These are phyloP conservation scores for Venturia pyrina DNA, from an alignment of 2,329 filamentous ascomycete genomes.

Conservation along the genomic window DNA sequence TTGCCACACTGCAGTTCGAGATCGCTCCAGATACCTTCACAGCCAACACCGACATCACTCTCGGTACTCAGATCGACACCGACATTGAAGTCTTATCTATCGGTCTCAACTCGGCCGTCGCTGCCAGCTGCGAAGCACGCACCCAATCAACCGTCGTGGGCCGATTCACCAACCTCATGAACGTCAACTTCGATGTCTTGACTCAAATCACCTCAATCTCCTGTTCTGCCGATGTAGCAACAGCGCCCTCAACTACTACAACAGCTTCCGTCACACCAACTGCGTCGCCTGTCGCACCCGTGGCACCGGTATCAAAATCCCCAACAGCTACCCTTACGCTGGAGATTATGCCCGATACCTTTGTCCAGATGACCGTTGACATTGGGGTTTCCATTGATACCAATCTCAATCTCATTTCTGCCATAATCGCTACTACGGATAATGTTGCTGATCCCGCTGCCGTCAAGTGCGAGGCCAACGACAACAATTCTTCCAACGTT, in stretches of 20 bases:
- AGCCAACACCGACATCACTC: not conserved
- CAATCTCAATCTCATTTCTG: not conserved
- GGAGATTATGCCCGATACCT: not conserved
- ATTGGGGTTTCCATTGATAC: slow-evolving; percentile 3
- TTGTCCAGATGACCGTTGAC: not conserved
- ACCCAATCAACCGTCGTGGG: not conserved
- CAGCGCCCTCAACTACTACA: not conserved
- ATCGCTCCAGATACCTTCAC: not conserved
- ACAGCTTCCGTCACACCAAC: not conserved
- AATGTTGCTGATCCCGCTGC: not conserved
- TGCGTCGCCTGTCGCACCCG: not conserved
- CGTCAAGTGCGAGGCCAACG: slow-evolving; percentile 1
- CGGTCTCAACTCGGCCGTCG: not conserved
- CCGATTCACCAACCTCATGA: not conserved
- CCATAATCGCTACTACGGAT: not conserved
- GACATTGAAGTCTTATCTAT: not conserved
- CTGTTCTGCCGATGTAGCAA: not conserved
- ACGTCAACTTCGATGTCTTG: not conserved
- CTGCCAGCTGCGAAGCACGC: not conserved
- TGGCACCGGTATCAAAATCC: not conserved
- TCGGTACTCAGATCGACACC: not conserved
- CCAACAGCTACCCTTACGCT: not conserved
- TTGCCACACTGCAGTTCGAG: not conserved
- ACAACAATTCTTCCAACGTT: slow-evolving; percentile 11
- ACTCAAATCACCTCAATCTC: not conserved